Evolutionary conservation across 2,329 filamentous ascomycete genomes (phyloP).

Genomic region (Fusarium floridanum): DNA sequence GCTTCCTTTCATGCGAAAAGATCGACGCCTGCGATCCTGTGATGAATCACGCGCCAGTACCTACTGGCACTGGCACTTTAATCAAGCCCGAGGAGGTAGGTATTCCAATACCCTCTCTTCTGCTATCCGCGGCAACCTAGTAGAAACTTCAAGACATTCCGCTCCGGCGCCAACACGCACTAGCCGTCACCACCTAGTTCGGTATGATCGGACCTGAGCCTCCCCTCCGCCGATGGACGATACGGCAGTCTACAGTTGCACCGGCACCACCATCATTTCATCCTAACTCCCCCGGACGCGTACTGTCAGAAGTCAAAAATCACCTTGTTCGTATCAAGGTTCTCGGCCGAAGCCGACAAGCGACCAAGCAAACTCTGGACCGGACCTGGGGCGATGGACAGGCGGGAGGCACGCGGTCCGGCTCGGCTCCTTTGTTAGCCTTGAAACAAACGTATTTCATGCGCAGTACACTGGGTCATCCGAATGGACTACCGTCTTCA

Average conservation of each 20-base stretch:
- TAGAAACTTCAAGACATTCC: slow-evolving; percentile 20
- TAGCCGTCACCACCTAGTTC: background rate
- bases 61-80: background rate
- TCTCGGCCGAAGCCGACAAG: slow-evolving; percentile 35
- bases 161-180: slow-evolving; percentile 8
- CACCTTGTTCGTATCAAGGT: slow-evolving; percentile 14
- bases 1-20: slow-evolving; percentile 12
- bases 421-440: slow-evolving; percentile 43
- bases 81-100: background rate
- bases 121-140: slow-evolving; percentile 17
- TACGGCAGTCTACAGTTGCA: slow-evolving; percentile 12
- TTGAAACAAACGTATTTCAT: slow-evolving; percentile 22
- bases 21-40: slow-evolving; percentile 14
- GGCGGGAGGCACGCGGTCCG: slow-evolving; percentile 40
- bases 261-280: background rate
- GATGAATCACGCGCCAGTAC: slow-evolving; percentile 32
- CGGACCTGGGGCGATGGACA: slow-evolving; percentile 35
- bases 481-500: slow-evolving; percentile 14
- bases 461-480: background rate
- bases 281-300: background rate
- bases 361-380: slow-evolving; percentile 24
- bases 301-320: slow-evolving; percentile 13
- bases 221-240: background rate
- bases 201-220: background rate
- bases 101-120: background rate